Conservation (phyloP, 352 stramenopile genomes). For the Achlya hypogyna region DNA sequence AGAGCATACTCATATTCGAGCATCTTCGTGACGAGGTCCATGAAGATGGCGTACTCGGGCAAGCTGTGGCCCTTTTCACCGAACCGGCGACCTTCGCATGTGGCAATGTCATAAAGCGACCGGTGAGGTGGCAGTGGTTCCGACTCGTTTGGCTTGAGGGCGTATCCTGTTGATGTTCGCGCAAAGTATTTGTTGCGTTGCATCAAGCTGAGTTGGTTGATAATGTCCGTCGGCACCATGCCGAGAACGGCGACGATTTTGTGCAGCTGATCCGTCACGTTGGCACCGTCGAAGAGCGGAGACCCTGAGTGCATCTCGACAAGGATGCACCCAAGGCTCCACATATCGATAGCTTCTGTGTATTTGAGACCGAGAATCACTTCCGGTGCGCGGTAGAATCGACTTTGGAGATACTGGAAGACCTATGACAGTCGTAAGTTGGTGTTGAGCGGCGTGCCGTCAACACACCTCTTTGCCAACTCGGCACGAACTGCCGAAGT, state of each 20-base stretch:
- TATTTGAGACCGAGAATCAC: constrained; percentile 78
- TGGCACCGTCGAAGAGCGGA: constrained; percentile 93
- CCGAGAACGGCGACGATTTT: constrained; percentile 94
- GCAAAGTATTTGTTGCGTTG: constrained; percentile 91
- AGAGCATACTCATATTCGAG: constrained; percentile 87
- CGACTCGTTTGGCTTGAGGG: constrained; percentile 1
- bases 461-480: constrained; percentile 76
- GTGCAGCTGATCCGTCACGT: constrained; percentile 96
- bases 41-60: constrained; percentile 87
- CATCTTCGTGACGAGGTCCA: constrained; percentile 93
- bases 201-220: constrained; percentile 78
- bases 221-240: constrained; percentile 87
- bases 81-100: constrained; percentile 29
- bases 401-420: constrained; percentile 97
- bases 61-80: constrained; percentile 62
- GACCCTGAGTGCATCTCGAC: constrained; percentile 98
- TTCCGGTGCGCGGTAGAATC: constrained; percentile 93
- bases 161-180: constrained; percentile 20
- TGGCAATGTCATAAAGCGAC: constrained; percentile 24
- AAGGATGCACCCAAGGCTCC: constrained; percentile 83
- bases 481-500: constrained; percentile 97
- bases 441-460: not conserved
- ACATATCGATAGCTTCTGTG: constrained; percentile 82
- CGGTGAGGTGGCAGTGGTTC: not conserved
- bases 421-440: constrained; percentile 37